Base-by-base conservation (phyloP, 148 eudicot species). In the Pharnaceum exiguum region DNA sequence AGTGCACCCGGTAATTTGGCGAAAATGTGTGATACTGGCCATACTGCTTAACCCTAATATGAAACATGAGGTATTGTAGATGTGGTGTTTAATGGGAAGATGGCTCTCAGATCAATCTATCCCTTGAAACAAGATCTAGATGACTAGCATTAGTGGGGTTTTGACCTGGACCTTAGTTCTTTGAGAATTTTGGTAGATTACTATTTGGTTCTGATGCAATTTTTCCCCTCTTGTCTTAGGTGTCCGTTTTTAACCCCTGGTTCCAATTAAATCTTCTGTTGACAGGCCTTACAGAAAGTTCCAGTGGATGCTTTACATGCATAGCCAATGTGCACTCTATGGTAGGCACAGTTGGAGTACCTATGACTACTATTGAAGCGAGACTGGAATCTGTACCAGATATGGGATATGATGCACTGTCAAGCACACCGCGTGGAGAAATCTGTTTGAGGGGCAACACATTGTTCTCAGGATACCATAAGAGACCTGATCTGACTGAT, bases 381-480 rank as follows among this genome's bases (percentile, higher is more conserved):
- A 86, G 96, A 75, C 82, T 93, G 46, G 96, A 93, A 55, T 93
- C 99, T 1, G 91, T 93, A 24, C 95, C 95, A 5, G 99, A 93
- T 71, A 81, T 93, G 83, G 95, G 80, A 44, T 93, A 93, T 44
- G 89, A 93, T 60, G 95, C 96, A 30, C 79, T 89, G 52, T 76
- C 87, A 23, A 45, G 47, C 33, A 69, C 78, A 42, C 95, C 99
- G 3, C 94, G 96, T 45, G 99, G 99, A 12, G 99, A 93, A 75
- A 82, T 93, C 44, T 93, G 99, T 63, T 67, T 89, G 51, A 74
- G 96, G 75, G 99, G 96, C 4, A 82, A 68, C 27, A 83, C 95
- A 7, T 68, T 93, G 76, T 93, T 93, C 71, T 93, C 95, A n/a
- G 99, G 96, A 32, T 93, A 93, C 54, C 73, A 88, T 59, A 93